phyloP scores from a whole-genome alignment of 1,139 yeast genomes.

The Blastobotrys apis region DNA sequence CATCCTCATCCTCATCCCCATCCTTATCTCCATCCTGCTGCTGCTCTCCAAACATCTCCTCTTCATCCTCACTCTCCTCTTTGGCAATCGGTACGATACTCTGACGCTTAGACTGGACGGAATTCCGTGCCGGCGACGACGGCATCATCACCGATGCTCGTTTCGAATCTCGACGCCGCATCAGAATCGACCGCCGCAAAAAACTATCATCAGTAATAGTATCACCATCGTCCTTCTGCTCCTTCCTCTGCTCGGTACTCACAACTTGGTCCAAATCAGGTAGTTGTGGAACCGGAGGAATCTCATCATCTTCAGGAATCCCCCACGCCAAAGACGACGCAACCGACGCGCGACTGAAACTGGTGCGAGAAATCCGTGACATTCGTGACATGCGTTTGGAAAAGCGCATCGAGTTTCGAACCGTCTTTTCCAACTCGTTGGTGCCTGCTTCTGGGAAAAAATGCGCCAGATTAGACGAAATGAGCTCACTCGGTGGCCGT shows the following conservation, averaged over 20 bases:
- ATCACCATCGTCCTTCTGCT: background rate
- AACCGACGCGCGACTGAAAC: slow-evolving; percentile 31
- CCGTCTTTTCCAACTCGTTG: slow-evolving; percentile 69
- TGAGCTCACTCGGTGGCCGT: slow-evolving; percentile 89
- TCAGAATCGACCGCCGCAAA: slow-evolving; percentile 8
- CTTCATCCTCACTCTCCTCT: slow-evolving; percentile 24
- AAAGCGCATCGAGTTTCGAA: slow-evolving; percentile 76
- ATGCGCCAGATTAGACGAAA: slow-evolving; percentile 83
- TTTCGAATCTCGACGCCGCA: slow-evolving; percentile 4
- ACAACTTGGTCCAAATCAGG: slow-evolving; percentile 16
- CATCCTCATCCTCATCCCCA: background rate
- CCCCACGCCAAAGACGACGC: slow-evolving; percentile 26
- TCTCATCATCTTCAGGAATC: slow-evolving; percentile 27
- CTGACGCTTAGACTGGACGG: background rate
- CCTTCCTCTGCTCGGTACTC: background rate
- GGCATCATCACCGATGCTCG: background rate
- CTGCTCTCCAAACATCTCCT: slow-evolving; percentile 16
- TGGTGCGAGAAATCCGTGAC: slow-evolving; percentile 23
- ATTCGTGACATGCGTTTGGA: slow-evolving; percentile 56
- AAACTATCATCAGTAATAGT: background rate
- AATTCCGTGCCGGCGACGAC: background rate
- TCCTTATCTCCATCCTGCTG: too few species aligned
- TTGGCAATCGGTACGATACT: background rate
- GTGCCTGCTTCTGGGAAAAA: slow-evolving; percentile 85
- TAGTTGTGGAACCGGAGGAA: slow-evolving; percentile 34